Percentiles rank a stretch among this genome's conserved stretches.
These are phyloP conservation scores for Zanthoxylum bungeanum DNA, from an alignment of 345 rosid genomes.

Conservation along the genomic window DNA sequence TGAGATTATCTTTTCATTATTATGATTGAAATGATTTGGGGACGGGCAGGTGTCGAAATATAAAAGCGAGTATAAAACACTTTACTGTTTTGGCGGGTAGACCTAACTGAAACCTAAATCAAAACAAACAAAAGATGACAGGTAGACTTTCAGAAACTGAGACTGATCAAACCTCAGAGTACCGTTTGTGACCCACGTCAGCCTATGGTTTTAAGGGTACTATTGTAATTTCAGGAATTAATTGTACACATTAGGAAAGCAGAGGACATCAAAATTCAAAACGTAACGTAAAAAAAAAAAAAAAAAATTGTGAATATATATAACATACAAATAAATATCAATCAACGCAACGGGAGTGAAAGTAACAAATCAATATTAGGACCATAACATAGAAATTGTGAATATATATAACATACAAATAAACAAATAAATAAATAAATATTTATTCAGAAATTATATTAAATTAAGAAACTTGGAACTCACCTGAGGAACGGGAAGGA, in stretches of 20 bases:
- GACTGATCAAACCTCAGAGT: not conserved
- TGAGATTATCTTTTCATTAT: not conserved
- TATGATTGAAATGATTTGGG: no score
- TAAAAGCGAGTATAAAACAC: not conserved
- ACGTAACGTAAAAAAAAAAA: no score
- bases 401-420: no score
- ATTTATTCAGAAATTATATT: no score
- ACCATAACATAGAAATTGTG: not conserved
- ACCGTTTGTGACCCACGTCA: not conserved
- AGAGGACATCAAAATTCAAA: not conserved
- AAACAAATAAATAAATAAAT: no score
- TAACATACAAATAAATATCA: no score
- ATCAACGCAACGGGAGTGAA: not conserved
- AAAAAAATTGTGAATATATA: no score
- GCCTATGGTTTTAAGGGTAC: not conserved
- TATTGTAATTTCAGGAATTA: not conserved
- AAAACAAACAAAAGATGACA: not conserved
- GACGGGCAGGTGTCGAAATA: not conserved
- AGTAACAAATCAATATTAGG: not conserved
- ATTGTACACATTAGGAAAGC: not conserved
- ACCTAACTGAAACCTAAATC: not conserved
- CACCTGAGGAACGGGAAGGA: conserved; percentile 97
- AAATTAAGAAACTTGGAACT: not conserved
- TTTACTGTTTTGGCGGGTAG: not conserved
- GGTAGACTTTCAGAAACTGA: not conserved